Evolutionary conservation across 306 rosid genomes (phyloP).

Genomic region (Vigna radiata): DNA sequence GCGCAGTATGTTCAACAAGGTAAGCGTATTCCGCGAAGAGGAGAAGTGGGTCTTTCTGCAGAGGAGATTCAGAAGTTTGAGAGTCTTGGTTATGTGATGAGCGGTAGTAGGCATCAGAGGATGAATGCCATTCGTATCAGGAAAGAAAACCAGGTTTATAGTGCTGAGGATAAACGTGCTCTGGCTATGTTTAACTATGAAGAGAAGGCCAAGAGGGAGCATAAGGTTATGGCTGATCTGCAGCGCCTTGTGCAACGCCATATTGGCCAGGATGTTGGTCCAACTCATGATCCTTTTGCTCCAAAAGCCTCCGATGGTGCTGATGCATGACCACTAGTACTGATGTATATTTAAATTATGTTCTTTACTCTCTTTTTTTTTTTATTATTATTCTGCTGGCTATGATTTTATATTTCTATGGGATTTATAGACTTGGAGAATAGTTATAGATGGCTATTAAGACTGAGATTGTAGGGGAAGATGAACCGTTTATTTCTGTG

Average conservation of each 20-base stretch:
- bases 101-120: constrained; percentile 98
- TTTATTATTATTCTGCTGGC: constrained; percentile 1
- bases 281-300: constrained; percentile 88
- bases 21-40: constrained; percentile 96
- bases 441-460: background rate
- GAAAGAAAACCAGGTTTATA: constrained; percentile 98
- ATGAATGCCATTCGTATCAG: constrained; percentile 98
- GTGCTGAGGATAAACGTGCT: constrained; percentile 98
- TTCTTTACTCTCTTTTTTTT: background rate
- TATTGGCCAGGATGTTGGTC: constrained; percentile 97
- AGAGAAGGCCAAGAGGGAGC: constrained; percentile 94
- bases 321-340: constrained; percentile 48
- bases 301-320: constrained; percentile 60
- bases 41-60: constrained; percentile 97
- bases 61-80: constrained; percentile 93
- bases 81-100: constrained; percentile 90
- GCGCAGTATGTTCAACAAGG: constrained; percentile 98
- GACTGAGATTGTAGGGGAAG: background rate
- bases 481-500: background rate
- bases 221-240: constrained; percentile 97
- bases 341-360: background rate
- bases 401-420: constrained; percentile 3
- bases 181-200: constrained; percentile 96
- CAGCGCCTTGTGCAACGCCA: constrained; percentile 95
- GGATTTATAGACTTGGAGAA: constrained; percentile 23